A percentile compares a stretch with the other conserved stretches of the same genome.
phyloP scores from a whole-genome alignment of 2,329 filamentous ascomycete genomes.

The Microcyclosporella mali region DNA sequence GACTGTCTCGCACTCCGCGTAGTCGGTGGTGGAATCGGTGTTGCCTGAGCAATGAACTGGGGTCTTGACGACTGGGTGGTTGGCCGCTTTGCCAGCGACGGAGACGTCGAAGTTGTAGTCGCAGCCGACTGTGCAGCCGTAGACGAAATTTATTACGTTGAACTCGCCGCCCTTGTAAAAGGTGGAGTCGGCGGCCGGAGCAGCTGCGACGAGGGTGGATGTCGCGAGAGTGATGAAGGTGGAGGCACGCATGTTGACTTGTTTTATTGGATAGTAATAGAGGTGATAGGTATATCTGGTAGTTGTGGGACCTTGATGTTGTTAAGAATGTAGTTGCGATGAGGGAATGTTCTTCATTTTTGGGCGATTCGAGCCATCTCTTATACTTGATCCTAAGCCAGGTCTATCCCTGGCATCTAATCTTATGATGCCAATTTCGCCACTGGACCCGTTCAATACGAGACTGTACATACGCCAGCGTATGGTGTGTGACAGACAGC shows the following conservation, averaged over 20 bases:
- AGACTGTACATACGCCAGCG: too few species aligned
- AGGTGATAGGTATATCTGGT: too few species aligned
- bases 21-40: conserved; percentile 14
- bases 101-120: conserved; percentile 19
- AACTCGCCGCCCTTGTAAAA: conserved; percentile 8
- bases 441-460: too few species aligned
- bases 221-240: conserved; percentile 16
- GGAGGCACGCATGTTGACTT: conserved; percentile 17
- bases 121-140: conserved; percentile 22
- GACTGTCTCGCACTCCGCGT: conserved; percentile 18
- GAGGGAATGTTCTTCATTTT: too few species aligned
- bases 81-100: conserved; percentile 9
- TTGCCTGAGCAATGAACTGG: conserved; percentile 17
- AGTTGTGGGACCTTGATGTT: neutral
- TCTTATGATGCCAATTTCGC: too few species aligned
- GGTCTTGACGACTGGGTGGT: conserved; percentile 15
- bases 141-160: conserved; percentile 22
- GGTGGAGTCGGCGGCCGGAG: conserved; percentile 4
- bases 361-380: too few species aligned
- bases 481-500: too few species aligned
- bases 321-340: too few species aligned
- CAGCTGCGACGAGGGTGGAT: conserved; percentile 17
- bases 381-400: too few species aligned
- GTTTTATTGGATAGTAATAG: too few species aligned
- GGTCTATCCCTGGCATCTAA: too few species aligned